Evolutionary conservation across 2,329 filamentous ascomycete species (phyloP).

Genomic region (Capronia americana): DNA sequence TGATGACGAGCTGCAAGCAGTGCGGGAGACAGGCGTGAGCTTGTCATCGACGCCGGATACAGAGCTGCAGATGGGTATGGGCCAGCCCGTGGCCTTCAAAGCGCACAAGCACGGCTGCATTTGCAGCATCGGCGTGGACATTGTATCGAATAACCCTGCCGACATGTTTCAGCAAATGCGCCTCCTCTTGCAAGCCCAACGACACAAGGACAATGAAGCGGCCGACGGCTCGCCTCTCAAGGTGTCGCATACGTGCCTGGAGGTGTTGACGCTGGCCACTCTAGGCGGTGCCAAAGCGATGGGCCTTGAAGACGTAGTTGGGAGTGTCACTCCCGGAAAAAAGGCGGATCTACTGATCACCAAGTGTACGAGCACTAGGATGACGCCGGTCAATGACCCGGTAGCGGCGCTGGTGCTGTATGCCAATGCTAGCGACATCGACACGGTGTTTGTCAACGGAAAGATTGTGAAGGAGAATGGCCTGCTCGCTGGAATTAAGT

Average conservation of each 20-base stretch:
- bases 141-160: constrained; percentile 40
- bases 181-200: constrained; percentile 40
- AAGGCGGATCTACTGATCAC: constrained; percentile 44
- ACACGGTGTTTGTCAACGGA: constrained; percentile 43
- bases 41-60: constrained; percentile 43
- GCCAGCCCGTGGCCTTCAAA: constrained; percentile 41
- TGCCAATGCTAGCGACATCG: constrained; percentile 41
- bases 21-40: constrained; percentile 28
- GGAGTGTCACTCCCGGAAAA: constrained; percentile 44
- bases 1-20: constrained; percentile 32
- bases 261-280: constrained; percentile 44
- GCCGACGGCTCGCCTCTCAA: constrained; percentile 12
- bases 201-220: constrained; percentile 30
- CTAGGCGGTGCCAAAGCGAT: constrained; percentile 44
- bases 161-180: constrained; percentile 44
- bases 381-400: constrained; percentile 42
- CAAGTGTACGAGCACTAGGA: constrained; percentile 38
- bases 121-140: constrained; percentile 41
- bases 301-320: constrained; percentile 41
- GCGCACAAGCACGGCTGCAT: constrained; percentile 27
- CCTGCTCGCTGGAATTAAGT: constrained; percentile 28
- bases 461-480: constrained; percentile 38
- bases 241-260: constrained; percentile 33
- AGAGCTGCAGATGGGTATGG: constrained; percentile 45
- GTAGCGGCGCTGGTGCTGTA: constrained; percentile 44